Evolutionary conservation across 2,329 filamentous ascomycete species (phyloP).

Genomic region (Huntiella omanensis): DNA sequence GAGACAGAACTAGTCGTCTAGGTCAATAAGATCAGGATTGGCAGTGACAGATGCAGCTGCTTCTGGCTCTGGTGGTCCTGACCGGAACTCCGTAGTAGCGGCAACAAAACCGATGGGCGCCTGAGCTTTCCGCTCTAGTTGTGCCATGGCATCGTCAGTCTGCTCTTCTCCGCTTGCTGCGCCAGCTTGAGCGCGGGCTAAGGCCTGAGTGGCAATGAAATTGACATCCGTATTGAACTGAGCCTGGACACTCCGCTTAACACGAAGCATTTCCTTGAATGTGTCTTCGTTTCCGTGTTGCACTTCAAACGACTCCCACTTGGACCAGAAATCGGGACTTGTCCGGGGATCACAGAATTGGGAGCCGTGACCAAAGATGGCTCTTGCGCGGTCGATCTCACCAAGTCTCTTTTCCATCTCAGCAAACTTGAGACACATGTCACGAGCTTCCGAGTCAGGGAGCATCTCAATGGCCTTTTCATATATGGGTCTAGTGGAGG

Average conservation of each 20-base stretch:
- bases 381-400: slow-evolving; percentile 84
- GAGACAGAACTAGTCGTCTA: slow-evolving; percentile 34
- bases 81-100: slow-evolving; percentile 34
- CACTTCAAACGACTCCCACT: slow-evolving; percentile 95
- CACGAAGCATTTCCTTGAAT: slow-evolving; percentile 96
- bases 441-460: slow-evolving; percentile 78
- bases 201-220: slow-evolving; percentile 89
- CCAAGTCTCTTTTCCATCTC: slow-evolving; percentile 86
- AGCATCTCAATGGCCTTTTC: slow-evolving; percentile 88
- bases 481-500: slow-evolving; percentile 88
- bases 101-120: slow-evolving; percentile 85
- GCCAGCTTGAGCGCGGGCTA: slow-evolving; percentile 59
- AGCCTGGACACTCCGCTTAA: slow-evolving; percentile 92
- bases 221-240: slow-evolving; percentile 98
- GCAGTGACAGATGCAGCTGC: slow-evolving; percentile 26
- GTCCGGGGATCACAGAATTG: slow-evolving; percentile 95
- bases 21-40: slow-evolving; percentile 74
- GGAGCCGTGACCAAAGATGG: slow-evolving; percentile 89
- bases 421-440: slow-evolving; percentile 98
- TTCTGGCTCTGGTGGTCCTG: slow-evolving; percentile 41
- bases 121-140: slow-evolving; percentile 69
- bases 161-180: slow-evolving; percentile 15
- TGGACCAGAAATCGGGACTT: slow-evolving; percentile 78
- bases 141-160: slow-evolving; percentile 55
- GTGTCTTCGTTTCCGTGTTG: slow-evolving; percentile 98